A percentile compares a stretch with the other conserved stretches of the same genome.
Evolutionary conservation across 768 basidiomycete genomes (phyloP).

Genomic region (Kwoniella dendrophila): DNA sequence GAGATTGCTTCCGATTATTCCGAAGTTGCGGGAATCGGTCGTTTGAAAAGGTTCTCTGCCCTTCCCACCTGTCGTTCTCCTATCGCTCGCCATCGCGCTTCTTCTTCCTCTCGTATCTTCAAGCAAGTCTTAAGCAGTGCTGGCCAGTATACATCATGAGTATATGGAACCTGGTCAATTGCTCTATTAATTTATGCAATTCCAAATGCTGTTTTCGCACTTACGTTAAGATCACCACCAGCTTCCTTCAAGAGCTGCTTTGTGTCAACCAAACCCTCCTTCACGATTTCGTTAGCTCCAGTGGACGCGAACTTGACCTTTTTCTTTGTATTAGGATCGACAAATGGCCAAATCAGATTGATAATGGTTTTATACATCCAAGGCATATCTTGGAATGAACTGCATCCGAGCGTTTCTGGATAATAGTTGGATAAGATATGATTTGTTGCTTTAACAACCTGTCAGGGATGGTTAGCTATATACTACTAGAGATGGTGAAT

Average conservation of each 20-base stretch:
- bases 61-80: constrained; percentile 33
- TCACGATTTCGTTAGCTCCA: constrained; percentile 16
- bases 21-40: background rate
- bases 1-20: too few species aligned
- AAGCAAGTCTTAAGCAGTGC: constrained; percentile 35
- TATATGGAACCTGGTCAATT: constrained; percentile 36
- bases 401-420: constrained; percentile 47
- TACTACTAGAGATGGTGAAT: background rate
- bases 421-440: constrained; percentile 45
- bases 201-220: constrained; percentile 10
- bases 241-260: constrained; percentile 40
- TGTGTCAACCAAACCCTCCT: constrained; percentile 31
- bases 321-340: constrained; percentile 46
- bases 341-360: constrained; percentile 56
- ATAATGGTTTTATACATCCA: constrained; percentile 49
- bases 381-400: constrained; percentile 42
- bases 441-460: constrained; percentile 43
- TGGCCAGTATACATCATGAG: constrained; percentile 45
- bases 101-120: constrained; percentile 24
- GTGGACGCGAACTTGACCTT: constrained; percentile 39
- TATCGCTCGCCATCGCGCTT: constrained; percentile 26
- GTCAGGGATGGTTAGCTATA: constrained; percentile 1
- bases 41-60: constrained; percentile 27
- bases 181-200: background rate
- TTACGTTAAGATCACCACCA: constrained; percentile 48